Evolutionary conservation across 768 basidiomycete genomes (phyloP), one percentile per base, ranked within the genome.

Genomic region (Exsudoporus frostii): DNA sequence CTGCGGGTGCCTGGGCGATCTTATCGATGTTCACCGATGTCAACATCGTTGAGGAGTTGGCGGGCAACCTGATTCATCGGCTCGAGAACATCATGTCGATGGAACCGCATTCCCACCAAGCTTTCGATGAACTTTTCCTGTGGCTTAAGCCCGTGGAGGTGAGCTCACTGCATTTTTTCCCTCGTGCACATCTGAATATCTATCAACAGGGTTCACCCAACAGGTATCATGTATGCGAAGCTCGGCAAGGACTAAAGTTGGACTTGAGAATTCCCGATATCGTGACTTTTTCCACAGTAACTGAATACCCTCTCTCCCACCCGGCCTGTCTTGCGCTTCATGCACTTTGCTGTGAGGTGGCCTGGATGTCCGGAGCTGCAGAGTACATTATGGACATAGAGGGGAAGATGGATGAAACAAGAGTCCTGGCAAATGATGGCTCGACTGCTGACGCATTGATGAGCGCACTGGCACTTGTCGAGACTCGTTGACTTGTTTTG

Each of bases 111-210:
- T 30, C 4, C 22, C 56, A 44, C 10, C 1, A 2, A 0, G 5
- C 34, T 25, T 57, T 55, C 14, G 41, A 48, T 1, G 17, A 38
- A 2, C 53, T 55, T 27, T 1, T 1, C 8, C n/a, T 51, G 6
- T 57, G 56, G 49, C 32, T 51, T 15, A 55, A 57, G 45, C 56
- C 53, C 9, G 20, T 48, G 2, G 36, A 34, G 1, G 56, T 57
- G n/a, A 4, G 44, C 42, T 32, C 8, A 9, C n/a, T n/a, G n/a
- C n/a, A 0, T 5, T 17, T n/a, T 15, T 10, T 39, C 7, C 9
- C 24, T 32, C 24, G 30, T 47, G 7, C n/a, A n/a, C n/a, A n/a
- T n/a, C n/a, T n/a, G n/a, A n/a, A n/a, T n/a, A 39, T 8, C 1
- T 1, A 5, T 11, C 14, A 0, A 6, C 20, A 50, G 53, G 38